phyloP scores from a whole-genome alignment of 768 basidiomycete species.

The Lactarius indigo region DNA sequence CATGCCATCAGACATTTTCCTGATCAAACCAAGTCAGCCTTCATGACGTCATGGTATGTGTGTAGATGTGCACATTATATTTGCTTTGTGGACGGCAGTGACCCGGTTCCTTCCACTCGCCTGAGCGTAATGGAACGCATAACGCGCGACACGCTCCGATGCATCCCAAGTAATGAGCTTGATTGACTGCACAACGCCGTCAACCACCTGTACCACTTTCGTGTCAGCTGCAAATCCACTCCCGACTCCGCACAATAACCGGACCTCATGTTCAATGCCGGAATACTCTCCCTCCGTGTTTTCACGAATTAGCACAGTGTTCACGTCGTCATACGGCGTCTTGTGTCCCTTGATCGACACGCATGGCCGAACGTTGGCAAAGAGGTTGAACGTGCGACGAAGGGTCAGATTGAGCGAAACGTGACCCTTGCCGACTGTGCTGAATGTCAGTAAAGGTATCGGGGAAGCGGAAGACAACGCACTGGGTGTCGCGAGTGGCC shows the following conservation, averaged over 20 bases:
- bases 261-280: constrained; percentile 97
- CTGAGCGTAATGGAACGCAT: constrained; percentile 98
- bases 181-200: constrained; percentile 98
- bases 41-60: constrained; percentile 14
- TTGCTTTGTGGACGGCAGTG: constrained; percentile 99
- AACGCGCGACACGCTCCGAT: constrained; percentile 96
- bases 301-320: constrained; percentile 97
- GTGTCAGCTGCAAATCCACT: constrained; percentile 17
- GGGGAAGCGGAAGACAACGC: constrained; percentile 33
- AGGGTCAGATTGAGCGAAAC: constrained; percentile 97
- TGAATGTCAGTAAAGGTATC: constrained; percentile 9
- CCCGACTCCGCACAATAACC: constrained; percentile 17
- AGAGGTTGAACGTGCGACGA: constrained; percentile 95
- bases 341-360: constrained; percentile 95
- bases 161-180: constrained; percentile 99
- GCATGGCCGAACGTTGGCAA: constrained; percentile 98
- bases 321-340: constrained; percentile 97
- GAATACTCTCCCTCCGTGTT: constrained; percentile 99
- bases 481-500: constrained; percentile 97
- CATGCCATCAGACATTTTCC: constrained; percentile 99
- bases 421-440: constrained; percentile 93
- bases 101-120: constrained; percentile 84
- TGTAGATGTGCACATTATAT: constrained; percentile 74
- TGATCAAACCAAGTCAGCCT: constrained; percentile 36
- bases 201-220: constrained; percentile 62